Percentiles rank a stretch among this genome's conserved stretches.
Evolutionary conservation across 2,329 filamentous ascomycete genomes (phyloP).

Genomic region (Leptographium flavum): DNA sequence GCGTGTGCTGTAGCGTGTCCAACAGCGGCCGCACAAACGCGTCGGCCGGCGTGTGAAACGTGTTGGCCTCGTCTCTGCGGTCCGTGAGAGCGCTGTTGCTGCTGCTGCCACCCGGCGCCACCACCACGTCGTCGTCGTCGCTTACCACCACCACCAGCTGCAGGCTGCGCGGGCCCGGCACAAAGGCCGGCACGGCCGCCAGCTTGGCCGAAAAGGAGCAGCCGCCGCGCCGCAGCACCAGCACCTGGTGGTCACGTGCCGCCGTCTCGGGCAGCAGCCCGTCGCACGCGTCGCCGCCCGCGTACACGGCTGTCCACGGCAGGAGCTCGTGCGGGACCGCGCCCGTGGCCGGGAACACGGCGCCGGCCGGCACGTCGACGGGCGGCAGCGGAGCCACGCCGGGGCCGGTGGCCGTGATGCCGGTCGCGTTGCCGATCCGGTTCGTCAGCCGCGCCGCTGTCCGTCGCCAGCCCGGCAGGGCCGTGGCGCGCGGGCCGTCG

Average conservation of each 20-base stretch:
- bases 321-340: slow-evolving; percentile 30
- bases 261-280: slow-evolving; percentile 36
- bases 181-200: slow-evolving; percentile 66
- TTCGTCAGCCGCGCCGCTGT: neutral
- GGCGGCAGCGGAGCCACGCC: slow-evolving; percentile 36
- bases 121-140: slow-evolving; percentile 30
- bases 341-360: slow-evolving; percentile 18
- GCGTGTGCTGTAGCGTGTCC: slow-evolving; percentile 58
- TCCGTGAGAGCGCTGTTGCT: slow-evolving; percentile 11
- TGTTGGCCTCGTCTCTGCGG: slow-evolving; percentile 16
- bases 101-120: neutral
- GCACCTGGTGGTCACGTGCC: slow-evolving; percentile 51
- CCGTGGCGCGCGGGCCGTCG: slow-evolving; percentile 12
- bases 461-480: neutral
- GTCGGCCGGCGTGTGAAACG: no score
- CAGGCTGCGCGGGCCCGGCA: slow-evolving; percentile 43
- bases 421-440: slow-evolving; percentile 22
- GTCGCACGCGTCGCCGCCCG: slow-evolving; percentile 55
- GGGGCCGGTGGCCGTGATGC: slow-evolving; percentile 20
- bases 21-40: slow-evolving; percentile 48
- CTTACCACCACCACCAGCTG: slow-evolving; percentile 73
- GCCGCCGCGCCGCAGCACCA: slow-evolving; percentile 67
- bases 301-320: slow-evolving; percentile 56
- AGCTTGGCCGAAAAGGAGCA: slow-evolving; percentile 80
- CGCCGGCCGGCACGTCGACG: slow-evolving; percentile 23